Conservation (phyloP, 2,329 filamentous ascomycete genomes). For the Trichoderma aggressivum region DNA sequence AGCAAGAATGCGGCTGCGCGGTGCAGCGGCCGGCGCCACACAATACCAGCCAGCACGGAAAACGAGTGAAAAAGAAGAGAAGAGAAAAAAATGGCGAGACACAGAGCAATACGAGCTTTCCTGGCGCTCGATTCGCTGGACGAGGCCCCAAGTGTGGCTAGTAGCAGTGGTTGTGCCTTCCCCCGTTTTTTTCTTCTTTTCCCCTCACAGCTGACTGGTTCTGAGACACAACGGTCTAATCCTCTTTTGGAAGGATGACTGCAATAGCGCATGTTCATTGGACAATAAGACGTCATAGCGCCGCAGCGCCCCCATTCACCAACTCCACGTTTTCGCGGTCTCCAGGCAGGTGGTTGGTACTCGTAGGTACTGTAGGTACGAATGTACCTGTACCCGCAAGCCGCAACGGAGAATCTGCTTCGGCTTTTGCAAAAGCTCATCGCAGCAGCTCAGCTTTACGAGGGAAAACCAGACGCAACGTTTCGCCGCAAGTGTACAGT, state of each 20-base stretch:
- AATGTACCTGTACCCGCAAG: neutral
- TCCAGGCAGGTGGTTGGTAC: neutral
- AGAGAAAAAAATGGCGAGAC: neutral
- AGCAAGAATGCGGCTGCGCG: neutral
- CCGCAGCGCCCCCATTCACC: neutral
- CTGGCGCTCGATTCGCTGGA: constrained; percentile 1
- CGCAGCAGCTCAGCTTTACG: neutral
- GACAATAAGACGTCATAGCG: neutral
- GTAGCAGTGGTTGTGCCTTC: neutral
- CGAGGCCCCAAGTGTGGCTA: constrained; percentile 9
- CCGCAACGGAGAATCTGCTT: neutral
- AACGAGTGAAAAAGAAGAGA: neutral
- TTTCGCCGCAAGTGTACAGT: constrained; percentile 3
- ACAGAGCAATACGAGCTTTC: constrained; percentile 12
- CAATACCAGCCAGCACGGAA: neutral
- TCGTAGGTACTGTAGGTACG: neutral
- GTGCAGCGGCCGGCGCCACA: constrained; percentile 3
- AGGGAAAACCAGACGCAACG: neutral
- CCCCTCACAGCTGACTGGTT: constrained; percentile 2
- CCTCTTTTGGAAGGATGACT: constrained; percentile 8
- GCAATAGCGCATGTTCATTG: neutral
- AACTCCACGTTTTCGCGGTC: neutral
- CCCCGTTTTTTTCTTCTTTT: neutral
- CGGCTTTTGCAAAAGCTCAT: neutral
- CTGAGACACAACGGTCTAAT: neutral